Percentiles rank a stretch among this genome's conserved stretches.
These are phyloP conservation scores for Colletotrichum liriopes DNA, from an alignment of 2,329 filamentous ascomycete genomes.

Conservation along the genomic window DNA sequence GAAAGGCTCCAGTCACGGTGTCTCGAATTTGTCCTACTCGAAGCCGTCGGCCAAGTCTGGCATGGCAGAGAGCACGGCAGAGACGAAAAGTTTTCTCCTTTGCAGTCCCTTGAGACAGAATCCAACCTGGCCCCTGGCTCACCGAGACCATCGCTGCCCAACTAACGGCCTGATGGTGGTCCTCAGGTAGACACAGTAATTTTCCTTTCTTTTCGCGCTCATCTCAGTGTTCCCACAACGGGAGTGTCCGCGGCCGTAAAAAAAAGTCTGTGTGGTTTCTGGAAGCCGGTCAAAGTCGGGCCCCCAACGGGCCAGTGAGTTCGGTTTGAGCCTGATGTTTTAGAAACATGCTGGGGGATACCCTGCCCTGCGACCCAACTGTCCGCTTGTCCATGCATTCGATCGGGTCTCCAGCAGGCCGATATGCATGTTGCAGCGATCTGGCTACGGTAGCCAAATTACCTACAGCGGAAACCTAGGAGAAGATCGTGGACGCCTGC, in stretches of 20 bases:
- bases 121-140: constrained; percentile 29
- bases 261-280: constrained; percentile 24
- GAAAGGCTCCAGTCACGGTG: not conserved
- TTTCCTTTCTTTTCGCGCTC: constrained; percentile 27
- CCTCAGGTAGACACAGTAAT: constrained; percentile 23
- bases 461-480: constrained; percentile 24
- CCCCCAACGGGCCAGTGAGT: constrained; percentile 29
- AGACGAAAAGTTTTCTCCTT: not conserved
- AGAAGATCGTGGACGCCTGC: constrained; percentile 15
- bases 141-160: constrained; percentile 37
- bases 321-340: constrained; percentile 36
- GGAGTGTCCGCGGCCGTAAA: constrained; percentile 29
- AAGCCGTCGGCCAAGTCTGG: constrained; percentile 3
- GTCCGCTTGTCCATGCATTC: constrained; percentile 15
- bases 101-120: constrained; percentile 9
- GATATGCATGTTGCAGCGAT: constrained; percentile 24
- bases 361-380: constrained; percentile 34
- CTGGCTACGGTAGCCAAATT: constrained; percentile 23
- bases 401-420: constrained; percentile 24
- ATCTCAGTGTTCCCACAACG: constrained; percentile 23
- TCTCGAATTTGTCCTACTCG: not conserved
- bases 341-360: constrained; percentile 16
- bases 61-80: constrained; percentile 1
- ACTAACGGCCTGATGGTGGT: constrained; percentile 30
- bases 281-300: constrained; percentile 19